Evolutionary conservation across 352 stramenopile species (phyloP).

Genomic region (Plasmopara muralis): DNA sequence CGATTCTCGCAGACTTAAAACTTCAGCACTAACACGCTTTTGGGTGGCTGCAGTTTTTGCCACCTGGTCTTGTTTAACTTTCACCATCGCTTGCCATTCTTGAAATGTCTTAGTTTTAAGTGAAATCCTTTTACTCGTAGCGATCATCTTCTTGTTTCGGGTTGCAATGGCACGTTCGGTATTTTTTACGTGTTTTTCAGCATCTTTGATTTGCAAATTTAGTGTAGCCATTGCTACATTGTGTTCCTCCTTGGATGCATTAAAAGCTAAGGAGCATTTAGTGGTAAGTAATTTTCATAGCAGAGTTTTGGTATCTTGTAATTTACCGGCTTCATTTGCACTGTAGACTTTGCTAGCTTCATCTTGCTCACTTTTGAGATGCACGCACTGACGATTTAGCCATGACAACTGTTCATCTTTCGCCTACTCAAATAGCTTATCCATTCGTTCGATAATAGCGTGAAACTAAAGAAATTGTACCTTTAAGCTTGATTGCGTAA

Average conservation of each 20-base stretch:
- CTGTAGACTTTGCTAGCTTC: conserved; percentile 13
- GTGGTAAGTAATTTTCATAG: conserved; percentile 3
- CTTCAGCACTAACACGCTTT: conserved; percentile 20
- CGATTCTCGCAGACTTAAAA: conserved; percentile 5
- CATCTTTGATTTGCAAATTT: conserved; percentile 20
- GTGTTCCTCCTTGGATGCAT: conserved; percentile 9
- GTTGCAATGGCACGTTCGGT: conserved; percentile 18
- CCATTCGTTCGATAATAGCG: too few species aligned
- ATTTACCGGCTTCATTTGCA: conserved; percentile 25
- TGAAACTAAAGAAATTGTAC: conserved; percentile 1
- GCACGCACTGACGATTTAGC: conserved; percentile 31
- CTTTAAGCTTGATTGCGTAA: conserved; percentile 34
- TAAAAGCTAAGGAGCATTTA: conserved; percentile 13
- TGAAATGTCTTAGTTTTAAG: conserved; percentile 17
- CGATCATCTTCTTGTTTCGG: conserved; percentile 17
- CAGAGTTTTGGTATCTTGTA: neutral
- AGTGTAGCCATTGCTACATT: conserved; percentile 15
- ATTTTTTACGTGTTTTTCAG: conserved; percentile 17
- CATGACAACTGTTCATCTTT: conserved; percentile 36
- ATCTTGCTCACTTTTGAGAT: conserved; percentile 26
- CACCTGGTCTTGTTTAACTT: conserved; percentile 13
- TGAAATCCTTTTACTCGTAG: conserved; percentile 20
- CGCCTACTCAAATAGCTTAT: conserved; percentile 12
- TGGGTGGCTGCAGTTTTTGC: conserved; percentile 15
- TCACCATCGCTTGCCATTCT: conserved; percentile 16